Conservation (phyloP, 495 filamentous ascomycete genomes). For the Penicillium arizonense region DNA sequence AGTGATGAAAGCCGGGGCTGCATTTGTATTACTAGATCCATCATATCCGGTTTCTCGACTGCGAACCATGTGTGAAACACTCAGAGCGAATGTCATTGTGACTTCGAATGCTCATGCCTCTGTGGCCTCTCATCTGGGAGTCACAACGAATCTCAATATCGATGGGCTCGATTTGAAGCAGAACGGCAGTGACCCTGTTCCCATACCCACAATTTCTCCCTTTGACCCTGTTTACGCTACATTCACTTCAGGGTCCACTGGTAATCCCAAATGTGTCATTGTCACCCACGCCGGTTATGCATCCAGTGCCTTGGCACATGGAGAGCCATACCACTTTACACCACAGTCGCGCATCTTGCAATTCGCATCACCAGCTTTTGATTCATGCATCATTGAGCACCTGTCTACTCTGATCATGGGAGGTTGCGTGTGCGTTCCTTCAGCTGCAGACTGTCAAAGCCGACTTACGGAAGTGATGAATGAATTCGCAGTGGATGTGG, state of each 20-base stretch:
- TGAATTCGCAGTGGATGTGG: constrained; percentile 20
- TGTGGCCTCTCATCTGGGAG: background rate
- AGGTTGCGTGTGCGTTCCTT: constrained; percentile 37
- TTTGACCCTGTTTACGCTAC: background rate
- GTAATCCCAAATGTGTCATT: constrained; percentile 41
- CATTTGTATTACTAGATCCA: constrained; percentile 46
- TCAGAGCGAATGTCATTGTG: background rate
- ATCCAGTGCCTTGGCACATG: constrained; percentile 1
- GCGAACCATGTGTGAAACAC: constrained; percentile 29
- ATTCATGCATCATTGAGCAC: constrained; percentile 38
- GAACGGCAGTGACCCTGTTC: no score
- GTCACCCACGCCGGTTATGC: background rate
- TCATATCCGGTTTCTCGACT: constrained; percentile 39
- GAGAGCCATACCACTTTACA: constrained; percentile 38
- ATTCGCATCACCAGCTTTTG: constrained; percentile 44
- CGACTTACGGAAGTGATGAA: constrained; percentile 19
- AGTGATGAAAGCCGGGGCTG: constrained; percentile 46
- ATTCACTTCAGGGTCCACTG: constrained; percentile 36
- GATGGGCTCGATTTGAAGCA: background rate
- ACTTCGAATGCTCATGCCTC: background rate
- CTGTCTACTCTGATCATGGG: constrained; percentile 37
- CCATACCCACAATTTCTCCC: background rate
- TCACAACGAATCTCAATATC: background rate
- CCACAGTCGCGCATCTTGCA: constrained; percentile 43
- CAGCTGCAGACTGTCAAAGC: constrained; percentile 11